These are phyloP conservation scores for Cruciata laevipes DNA, from an alignment of 257 asterid genomes.

Conservation along the genomic window DNA sequence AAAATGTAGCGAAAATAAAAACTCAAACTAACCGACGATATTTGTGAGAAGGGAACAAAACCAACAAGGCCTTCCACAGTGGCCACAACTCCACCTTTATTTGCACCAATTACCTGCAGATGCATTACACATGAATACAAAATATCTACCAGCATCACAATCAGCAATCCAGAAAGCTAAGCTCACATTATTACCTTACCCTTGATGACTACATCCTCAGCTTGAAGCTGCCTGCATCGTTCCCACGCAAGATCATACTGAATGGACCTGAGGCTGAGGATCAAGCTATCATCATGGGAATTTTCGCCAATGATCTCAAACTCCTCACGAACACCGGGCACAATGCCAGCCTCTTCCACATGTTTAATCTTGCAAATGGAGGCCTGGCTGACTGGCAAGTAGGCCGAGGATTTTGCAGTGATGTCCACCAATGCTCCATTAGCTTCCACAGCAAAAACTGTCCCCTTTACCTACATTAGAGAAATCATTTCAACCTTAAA, in stretches of 20 bases:
- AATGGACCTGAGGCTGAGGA: slow-evolving; percentile 70
- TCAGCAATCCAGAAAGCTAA: neutral
- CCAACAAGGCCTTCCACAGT: slow-evolving; percentile 89
- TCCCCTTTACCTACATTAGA: slow-evolving; percentile 67
- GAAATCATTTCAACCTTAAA: neutral
- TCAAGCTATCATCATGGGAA: slow-evolving; percentile 81
- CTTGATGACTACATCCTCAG: slow-evolving; percentile 92
- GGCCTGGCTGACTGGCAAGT: slow-evolving; percentile 80
- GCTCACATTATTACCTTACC: slow-evolving; percentile 64
- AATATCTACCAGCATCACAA: neutral
- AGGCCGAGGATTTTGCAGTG: slow-evolving; percentile 87
- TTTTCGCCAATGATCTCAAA: slow-evolving; percentile 68
- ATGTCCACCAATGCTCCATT: slow-evolving; percentile 92
- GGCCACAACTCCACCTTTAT: slow-evolving; percentile 94
- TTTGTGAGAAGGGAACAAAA: slow-evolving; percentile 92
- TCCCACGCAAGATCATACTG: slow-evolving; percentile 97
- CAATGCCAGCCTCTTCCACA: slow-evolving; percentile 81
- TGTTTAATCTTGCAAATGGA: slow-evolving; percentile 61
- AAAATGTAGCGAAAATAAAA: neutral
- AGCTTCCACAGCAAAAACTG: slow-evolving; percentile 56
- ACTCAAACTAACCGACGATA: slow-evolving; percentile 56
- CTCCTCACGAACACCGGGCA: slow-evolving; percentile 79
- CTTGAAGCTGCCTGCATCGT: slow-evolving; percentile 90
- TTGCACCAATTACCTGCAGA: slow-evolving; percentile 82
- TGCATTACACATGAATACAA: slow-evolving; percentile 10